phyloP scores from a whole-genome alignment of 257 asterid species.

The Solanum lycopersicoides region DNA sequence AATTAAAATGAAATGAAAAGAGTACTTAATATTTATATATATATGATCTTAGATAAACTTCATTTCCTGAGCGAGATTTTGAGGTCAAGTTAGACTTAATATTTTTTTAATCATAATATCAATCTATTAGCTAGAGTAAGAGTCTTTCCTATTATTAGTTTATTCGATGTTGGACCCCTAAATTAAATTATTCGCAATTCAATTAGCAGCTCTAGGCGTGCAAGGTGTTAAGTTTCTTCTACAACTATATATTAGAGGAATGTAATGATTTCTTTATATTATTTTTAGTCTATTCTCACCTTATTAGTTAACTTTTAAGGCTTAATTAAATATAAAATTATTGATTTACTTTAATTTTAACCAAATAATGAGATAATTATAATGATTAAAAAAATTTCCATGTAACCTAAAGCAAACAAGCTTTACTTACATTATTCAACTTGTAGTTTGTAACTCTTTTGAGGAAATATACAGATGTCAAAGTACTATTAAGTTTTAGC shows the following conservation, averaged over 20 bases:
- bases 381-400: background rate
- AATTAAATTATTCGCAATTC: background rate
- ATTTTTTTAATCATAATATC: background rate
- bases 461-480: background rate
- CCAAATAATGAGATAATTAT: background rate
- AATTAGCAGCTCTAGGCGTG: background rate
- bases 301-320: background rate
- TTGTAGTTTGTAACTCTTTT: background rate
- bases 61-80: background rate
- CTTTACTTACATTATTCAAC: background rate
- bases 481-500: background rate
- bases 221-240: background rate
- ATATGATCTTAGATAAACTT: background rate
- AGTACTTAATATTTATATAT: background rate
- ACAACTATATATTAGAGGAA: background rate
- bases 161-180: background rate
- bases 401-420: background rate
- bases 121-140: background rate
- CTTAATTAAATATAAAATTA: background rate
- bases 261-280: background rate
- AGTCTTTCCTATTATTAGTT: background rate
- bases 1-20: too few species aligned
- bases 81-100: background rate
- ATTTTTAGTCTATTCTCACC: background rate
- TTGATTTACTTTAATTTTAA: background rate